A percentile compares a stretch with the other conserved stretches of the same genome.
phyloP scores from a whole-genome alignment of 108 stramenopile genomes.

The Nitzschia sp. region DNA sequence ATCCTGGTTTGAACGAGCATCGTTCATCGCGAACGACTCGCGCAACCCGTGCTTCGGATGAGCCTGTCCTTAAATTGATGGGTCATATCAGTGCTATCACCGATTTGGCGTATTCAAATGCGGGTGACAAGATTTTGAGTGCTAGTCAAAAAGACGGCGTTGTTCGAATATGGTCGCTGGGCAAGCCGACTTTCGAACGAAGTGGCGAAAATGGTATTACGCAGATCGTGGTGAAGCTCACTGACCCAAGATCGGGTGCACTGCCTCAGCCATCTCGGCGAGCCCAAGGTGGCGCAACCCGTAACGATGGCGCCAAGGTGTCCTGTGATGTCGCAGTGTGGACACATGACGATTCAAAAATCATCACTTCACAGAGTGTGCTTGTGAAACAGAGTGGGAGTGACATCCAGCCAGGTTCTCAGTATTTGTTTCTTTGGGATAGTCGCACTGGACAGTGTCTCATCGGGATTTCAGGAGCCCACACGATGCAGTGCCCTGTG shows the following conservation, averaged over 20 bases:
- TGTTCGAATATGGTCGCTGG: slow-evolving; percentile 75
- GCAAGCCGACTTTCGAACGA: background rate
- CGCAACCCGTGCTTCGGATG: slow-evolving; percentile 3
- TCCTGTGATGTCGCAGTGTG: slow-evolving; percentile 81
- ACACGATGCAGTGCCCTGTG: slow-evolving; percentile 67
- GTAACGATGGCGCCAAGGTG: slow-evolving; percentile 33
- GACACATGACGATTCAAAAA: slow-evolving; percentile 73
- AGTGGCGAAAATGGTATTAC: slow-evolving; percentile 1
- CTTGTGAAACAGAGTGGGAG: slow-evolving; percentile 53
- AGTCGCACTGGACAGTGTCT: slow-evolving; percentile 75
- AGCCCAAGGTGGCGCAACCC: slow-evolving; percentile 26
- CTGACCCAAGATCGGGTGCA: slow-evolving; percentile 14
- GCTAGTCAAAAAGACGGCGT: slow-evolving; percentile 88
- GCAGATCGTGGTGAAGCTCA: slow-evolving; percentile 48
- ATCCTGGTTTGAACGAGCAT: background rate
- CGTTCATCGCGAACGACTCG: too few species aligned
- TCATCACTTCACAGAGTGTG: slow-evolving; percentile 77
- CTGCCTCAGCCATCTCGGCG: slow-evolving; percentile 23
- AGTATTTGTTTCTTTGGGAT: slow-evolving; percentile 81
- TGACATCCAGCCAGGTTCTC: slow-evolving; percentile 70
- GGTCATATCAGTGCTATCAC: slow-evolving; percentile 84
- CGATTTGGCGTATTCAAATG: slow-evolving; percentile 74
- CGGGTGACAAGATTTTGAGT: slow-evolving; percentile 77
- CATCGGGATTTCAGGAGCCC: slow-evolving; percentile 64
- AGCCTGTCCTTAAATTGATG: slow-evolving; percentile 59